A percentile compares a stretch with the other conserved stretches of the same genome.
These are phyloP conservation scores for Jamesozyma lodderae DNA, from an alignment of 805 yeast species.

Conservation along the genomic window DNA sequence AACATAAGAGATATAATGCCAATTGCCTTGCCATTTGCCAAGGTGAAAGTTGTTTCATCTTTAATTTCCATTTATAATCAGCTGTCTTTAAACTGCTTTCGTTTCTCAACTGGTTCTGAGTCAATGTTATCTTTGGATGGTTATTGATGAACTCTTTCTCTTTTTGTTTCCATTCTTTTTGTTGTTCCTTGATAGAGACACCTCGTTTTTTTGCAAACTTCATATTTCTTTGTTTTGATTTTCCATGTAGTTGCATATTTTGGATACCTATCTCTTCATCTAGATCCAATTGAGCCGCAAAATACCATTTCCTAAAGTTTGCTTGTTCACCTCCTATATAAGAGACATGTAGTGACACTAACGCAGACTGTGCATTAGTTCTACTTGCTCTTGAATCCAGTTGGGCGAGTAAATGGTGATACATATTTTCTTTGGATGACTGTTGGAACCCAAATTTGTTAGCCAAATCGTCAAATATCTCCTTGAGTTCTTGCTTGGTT, in stretches of 20 bases:
- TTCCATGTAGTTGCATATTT: constrained; percentile 45
- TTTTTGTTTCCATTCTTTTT: constrained; percentile 36
- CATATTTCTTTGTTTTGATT: constrained; percentile 35
- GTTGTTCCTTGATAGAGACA: constrained; percentile 28
- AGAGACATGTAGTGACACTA: constrained; percentile 73
- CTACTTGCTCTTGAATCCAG: constrained; percentile 84
- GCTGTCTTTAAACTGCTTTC: constrained; percentile 63
- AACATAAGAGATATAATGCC: constrained; percentile 59
- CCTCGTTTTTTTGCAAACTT: constrained; percentile 36
- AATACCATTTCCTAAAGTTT: constrained; percentile 86
- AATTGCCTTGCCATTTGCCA: constrained; percentile 59
- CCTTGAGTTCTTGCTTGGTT: constrained; percentile 51
- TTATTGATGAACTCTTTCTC: constrained; percentile 41
- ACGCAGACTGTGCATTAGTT: constrained; percentile 59
- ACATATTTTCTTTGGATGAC: constrained; percentile 71
- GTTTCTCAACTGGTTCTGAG: constrained; percentile 59
- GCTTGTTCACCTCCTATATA: constrained; percentile 88
- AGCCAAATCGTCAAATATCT: constrained; percentile 51
- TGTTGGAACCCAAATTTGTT: constrained; percentile 74
- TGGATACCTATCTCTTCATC: constrained; percentile 60
- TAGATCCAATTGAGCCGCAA: constrained; percentile 71
- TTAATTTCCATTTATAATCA: constrained; percentile 68
- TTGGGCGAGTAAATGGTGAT: constrained; percentile 68
- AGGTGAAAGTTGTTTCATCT: constrained; percentile 47
- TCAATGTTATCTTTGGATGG: constrained; percentile 47